phyloP scores from a whole-genome alignment of 805 yeast species.

The Teunomyces gatunensis region DNA sequence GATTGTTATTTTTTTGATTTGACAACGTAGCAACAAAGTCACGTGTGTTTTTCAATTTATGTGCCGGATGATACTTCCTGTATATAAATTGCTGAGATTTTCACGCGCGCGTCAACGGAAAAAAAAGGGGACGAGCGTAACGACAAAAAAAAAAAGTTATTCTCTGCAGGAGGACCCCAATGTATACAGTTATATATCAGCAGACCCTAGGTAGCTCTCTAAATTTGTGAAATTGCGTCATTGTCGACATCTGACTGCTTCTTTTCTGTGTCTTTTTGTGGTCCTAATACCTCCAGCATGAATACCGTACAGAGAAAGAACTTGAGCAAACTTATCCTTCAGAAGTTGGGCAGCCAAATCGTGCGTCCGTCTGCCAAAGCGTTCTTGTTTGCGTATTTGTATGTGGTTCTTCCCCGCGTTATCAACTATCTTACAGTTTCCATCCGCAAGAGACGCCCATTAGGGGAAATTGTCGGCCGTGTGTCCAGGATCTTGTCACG shows the following conservation, averaged over 20 bases:
- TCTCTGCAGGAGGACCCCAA: no score
- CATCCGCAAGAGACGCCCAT: constrained; percentile 13
- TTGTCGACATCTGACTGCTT: no score
- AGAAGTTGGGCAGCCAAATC: background rate
- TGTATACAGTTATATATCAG: no score
- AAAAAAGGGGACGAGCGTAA: no score
- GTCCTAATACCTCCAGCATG: background rate
- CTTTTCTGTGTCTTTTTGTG: background rate
- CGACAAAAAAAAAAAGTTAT: no score
- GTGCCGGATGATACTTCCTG: no score
- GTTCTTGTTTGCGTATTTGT: constrained; percentile 31
- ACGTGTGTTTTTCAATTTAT: no score
- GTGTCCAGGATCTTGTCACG: constrained; percentile 15
- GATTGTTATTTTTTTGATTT: background rate
- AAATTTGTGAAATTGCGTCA: no score
- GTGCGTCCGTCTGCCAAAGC: constrained; percentile 24
- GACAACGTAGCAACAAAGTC: no score
- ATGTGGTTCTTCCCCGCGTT: constrained; percentile 32
- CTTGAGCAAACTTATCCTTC: background rate
- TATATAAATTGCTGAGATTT: no score
- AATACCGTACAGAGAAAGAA: background rate
- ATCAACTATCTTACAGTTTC: constrained; percentile 13
- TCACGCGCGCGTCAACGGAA: no score
- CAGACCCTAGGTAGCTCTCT: no score
- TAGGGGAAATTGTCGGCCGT: constrained; percentile 14